A percentile compares a stretch with the other conserved stretches of the same genome.
Evolutionary conservation across 345 rosid genomes (phyloP).

Genomic region (Citropsis articulata): DNA sequence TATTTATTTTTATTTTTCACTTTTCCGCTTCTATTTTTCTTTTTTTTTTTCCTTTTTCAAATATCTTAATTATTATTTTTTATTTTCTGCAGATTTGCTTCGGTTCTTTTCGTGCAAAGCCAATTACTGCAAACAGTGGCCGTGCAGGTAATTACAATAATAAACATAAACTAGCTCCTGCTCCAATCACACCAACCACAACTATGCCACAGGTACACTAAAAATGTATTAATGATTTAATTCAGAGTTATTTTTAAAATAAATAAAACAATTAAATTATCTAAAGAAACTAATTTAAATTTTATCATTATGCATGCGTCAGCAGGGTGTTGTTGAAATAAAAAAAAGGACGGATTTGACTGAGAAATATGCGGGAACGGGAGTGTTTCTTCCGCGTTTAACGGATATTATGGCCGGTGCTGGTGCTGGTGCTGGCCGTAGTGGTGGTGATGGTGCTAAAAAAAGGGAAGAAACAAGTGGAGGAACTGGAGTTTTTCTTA

Average conservation of each 20-base stretch:
- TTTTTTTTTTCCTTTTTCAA: too few species aligned
- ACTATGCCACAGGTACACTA: background rate
- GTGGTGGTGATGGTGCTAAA: too few species aligned
- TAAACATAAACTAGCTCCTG: background rate
- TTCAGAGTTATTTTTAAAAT: too few species aligned
- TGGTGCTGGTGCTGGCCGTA: too few species aligned
- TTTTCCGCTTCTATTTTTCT: too few species aligned
- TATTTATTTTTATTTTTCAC: background rate
- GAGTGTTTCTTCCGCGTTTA: constrained; percentile 9
- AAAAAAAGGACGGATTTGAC: background rate
- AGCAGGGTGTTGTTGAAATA: too few species aligned
- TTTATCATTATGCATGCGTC: too few species aligned
- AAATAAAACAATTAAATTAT: too few species aligned
- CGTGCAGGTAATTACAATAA: background rate
- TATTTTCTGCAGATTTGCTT: background rate
- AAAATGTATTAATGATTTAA: background rate
- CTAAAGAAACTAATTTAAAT: too few species aligned
- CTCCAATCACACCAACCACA: background rate
- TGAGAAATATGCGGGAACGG: constrained; percentile 1
- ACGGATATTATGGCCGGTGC: too few species aligned
- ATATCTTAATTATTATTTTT: background rate
- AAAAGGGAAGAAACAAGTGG: background rate
- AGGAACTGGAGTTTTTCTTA: background rate
- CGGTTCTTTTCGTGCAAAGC: background rate
- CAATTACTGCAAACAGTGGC: background rate